phyloP scores from a whole-genome alignment of 768 basidiomycete genomes.

The Boletus vinaceobasis region DNA sequence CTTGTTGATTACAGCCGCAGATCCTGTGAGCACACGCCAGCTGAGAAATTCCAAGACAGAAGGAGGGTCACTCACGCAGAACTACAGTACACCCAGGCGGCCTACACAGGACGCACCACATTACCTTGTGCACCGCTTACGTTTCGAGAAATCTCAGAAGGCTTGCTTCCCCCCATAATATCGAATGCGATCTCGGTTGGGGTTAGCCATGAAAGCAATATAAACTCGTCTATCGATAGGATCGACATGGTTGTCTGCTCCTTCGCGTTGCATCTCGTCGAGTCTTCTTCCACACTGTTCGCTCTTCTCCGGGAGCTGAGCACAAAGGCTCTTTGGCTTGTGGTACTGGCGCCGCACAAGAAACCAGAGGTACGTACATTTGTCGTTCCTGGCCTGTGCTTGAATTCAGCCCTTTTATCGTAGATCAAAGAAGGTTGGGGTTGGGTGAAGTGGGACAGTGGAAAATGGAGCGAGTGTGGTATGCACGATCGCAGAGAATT shows the following conservation, averaged over 20 bases:
- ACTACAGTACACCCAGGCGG: constrained; percentile 55
- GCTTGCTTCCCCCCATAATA: constrained; percentile 40
- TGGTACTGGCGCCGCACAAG: constrained; percentile 72
- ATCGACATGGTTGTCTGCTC: constrained; percentile 70
- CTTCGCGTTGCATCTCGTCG: constrained; percentile 70
- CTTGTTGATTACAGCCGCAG: constrained; percentile 21
- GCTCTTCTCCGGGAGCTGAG: constrained; percentile 63
- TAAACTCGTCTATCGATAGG: constrained; percentile 3
- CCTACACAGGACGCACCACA: constrained; percentile 53
- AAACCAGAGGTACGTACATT: constrained; percentile 57
- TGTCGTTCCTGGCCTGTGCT: background rate
- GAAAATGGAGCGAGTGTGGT: constrained; percentile 42
- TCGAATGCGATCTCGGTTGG: constrained; percentile 13
- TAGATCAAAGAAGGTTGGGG: constrained; percentile 69
- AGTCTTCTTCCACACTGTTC: constrained; percentile 58
- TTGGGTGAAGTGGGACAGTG: constrained; percentile 58
- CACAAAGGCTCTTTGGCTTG: constrained; percentile 58
- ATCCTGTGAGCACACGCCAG: constrained; percentile 19
- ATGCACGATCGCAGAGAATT: constrained; percentile 43
- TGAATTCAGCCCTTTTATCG: background rate
- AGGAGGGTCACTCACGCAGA: constrained; percentile 9
- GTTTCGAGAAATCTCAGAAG: constrained; percentile 62
- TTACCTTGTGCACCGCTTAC: constrained; percentile 54
- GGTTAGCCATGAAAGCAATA: background rate
- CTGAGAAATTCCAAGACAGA: background rate